These are phyloP conservation scores for Verbascum thapsus DNA, from an alignment of 257 asterid species.

Conservation along the genomic window DNA sequence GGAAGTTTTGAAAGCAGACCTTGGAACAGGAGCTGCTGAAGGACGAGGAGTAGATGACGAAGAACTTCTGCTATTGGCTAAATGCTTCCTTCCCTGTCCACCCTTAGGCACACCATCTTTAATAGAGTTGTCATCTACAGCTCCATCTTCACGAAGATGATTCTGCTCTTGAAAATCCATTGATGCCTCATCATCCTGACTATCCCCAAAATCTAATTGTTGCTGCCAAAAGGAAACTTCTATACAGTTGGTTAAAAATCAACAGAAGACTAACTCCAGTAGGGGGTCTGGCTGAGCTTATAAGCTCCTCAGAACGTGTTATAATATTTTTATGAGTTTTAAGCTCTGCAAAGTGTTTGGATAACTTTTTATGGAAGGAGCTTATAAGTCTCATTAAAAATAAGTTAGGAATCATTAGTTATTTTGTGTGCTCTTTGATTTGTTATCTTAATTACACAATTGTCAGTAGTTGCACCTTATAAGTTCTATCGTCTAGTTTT, in stretches of 20 bases:
- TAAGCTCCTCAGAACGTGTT: too few species aligned
- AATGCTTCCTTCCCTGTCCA: conserved; percentile 53
- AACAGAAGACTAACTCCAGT: conserved; percentile 36
- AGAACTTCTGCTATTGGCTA: conserved; percentile 46
- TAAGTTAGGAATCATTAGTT: too few species aligned
- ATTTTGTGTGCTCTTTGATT: too few species aligned
- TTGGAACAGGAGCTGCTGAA: conserved; percentile 58
- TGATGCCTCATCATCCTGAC: conserved; percentile 60
- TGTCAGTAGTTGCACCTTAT: too few species aligned
- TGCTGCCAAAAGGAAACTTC: conserved; percentile 68
- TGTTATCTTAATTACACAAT: too few species aligned
- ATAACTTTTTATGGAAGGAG: too few species aligned
- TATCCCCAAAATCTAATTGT: conserved; percentile 62
- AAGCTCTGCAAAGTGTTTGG: too few species aligned
- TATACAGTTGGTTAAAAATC: conserved; percentile 49
- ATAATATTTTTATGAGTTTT: too few species aligned
- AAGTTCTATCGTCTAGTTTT: too few species aligned
- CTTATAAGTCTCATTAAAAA: too few species aligned
- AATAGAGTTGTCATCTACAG: conserved; percentile 44
- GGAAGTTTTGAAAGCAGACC: conserved; percentile 57
- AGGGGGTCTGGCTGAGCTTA: too few species aligned
- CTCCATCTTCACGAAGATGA: conserved; percentile 40
- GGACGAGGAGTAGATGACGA: conserved; percentile 64
- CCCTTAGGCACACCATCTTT: conserved; percentile 49
- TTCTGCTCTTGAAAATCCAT: conserved; percentile 48